These are phyloP conservation scores for Rhododendron ferrugineum DNA, from an alignment of 148 eudicot genomes.

Conservation along the genomic window DNA sequence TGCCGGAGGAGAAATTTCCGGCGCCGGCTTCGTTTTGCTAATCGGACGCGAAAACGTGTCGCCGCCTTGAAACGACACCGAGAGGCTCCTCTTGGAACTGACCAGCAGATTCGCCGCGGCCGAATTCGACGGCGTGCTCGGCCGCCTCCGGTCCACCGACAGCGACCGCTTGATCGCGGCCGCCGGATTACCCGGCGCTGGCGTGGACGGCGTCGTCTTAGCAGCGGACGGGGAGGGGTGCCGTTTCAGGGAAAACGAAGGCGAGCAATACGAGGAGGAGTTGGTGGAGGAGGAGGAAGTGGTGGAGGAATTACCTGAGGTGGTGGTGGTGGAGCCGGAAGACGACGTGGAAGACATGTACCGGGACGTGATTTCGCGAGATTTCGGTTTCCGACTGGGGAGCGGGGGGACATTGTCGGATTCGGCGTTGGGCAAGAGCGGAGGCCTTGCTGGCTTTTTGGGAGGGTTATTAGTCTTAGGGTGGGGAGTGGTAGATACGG, in stretches of 20 bases:
- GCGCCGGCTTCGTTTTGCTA: conserved; percentile 38
- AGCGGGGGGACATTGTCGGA: conserved; percentile 29
- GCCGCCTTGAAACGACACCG: conserved; percentile 84
- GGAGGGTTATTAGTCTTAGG: conserved; percentile 23
- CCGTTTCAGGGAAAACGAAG: conserved; percentile 18
- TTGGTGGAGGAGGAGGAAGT: conserved; percentile 33
- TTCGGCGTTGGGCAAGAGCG: conserved; percentile 45
- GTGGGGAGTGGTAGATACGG: conserved; percentile 45
- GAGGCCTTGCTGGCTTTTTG: conserved; percentile 41
- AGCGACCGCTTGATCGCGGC: conserved; percentile 32
- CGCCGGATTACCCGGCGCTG: conserved; percentile 12
- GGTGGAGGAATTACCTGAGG: conserved; percentile 32
- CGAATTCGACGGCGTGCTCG: conserved; percentile 18
- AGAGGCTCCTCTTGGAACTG: conserved; percentile 50
- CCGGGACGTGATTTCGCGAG: conserved; percentile 53
- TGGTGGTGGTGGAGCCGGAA: conserved; percentile 12
- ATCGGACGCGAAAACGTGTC: conserved; percentile 40
- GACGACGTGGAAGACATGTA: conserved; percentile 36
- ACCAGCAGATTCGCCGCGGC: conserved; percentile 49
- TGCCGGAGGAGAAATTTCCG: conserved; percentile 20
- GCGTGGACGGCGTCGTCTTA: conserved; percentile 21
- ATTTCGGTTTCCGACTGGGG: conserved; percentile 39
- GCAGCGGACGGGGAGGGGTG: conserved; percentile 44
- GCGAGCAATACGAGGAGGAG: conserved; percentile 29
- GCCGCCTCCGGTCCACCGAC: conserved; percentile 63